phyloP scores from a whole-genome alignment of 1,139 yeast genomes.

The Yamadazyma triangularis region DNA sequence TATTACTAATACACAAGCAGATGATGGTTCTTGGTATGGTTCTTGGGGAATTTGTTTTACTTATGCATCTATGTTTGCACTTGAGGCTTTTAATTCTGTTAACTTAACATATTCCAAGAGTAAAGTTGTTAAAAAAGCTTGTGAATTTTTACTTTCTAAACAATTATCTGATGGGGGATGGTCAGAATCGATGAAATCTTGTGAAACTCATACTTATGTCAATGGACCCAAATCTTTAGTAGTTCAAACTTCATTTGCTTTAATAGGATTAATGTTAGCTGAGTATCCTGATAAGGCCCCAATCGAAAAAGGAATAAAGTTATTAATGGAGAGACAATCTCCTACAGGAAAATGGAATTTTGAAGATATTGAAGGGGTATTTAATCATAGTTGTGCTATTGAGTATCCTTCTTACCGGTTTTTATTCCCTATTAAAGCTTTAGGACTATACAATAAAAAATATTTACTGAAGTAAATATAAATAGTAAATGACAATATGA shows the following conservation, averaged over 20 bases:
- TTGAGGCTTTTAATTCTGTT: conserved; percentile 80
- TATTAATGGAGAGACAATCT: conserved; percentile 66
- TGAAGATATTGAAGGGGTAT: conserved; percentile 92
- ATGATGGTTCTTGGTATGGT: conserved; percentile 97
- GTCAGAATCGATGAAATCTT: conserved; percentile 85
- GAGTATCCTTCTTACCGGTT: conserved; percentile 94
- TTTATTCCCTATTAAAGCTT: conserved; percentile 86
- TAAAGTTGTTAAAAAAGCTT: conserved; percentile 62
- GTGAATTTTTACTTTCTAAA: conserved; percentile 74
- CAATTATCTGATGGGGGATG: conserved; percentile 94
- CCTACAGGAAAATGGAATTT: conserved; percentile 80
- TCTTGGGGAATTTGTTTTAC: conserved; percentile 98
- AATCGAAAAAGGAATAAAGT: conserved; percentile 57
- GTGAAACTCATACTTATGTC: conserved; percentile 81
- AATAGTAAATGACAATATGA: too few relatives aligned
- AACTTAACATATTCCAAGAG: conserved; percentile 62
- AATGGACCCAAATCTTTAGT: conserved; percentile 55
- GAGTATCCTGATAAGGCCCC: conserved; percentile 68
- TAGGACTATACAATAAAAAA: conserved; percentile 63
- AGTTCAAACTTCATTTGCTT: conserved; percentile 93
- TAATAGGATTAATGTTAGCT: conserved; percentile 77
- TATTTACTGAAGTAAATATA: too few relatives aligned
- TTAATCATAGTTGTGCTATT: conserved; percentile 87
- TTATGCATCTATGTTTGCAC: conserved; percentile 96
- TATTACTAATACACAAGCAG: conserved; percentile 60